Percentiles rank a stretch among this genome's conserved stretches.
Evolutionary conservation across 2,329 filamentous ascomycete genomes (phyloP).

Genomic region (Xylariaceae sp.): DNA sequence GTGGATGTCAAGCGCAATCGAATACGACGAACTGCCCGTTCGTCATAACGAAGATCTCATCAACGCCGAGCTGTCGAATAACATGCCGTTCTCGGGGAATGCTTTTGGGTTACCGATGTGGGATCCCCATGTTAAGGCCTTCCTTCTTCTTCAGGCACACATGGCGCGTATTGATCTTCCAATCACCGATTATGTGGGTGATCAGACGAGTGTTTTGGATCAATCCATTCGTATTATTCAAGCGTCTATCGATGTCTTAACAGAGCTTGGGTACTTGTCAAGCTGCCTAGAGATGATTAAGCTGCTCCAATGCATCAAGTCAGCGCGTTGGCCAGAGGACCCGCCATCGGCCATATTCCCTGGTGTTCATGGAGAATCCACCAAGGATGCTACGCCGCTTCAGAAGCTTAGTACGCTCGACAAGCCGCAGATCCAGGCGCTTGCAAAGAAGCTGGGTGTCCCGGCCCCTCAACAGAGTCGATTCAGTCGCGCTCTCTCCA

Average conservation of each 20-base stretch:
- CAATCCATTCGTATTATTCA: constrained; percentile 97
- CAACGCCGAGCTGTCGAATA: constrained; percentile 82
- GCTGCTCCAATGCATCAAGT: constrained; percentile 88
- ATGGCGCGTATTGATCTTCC: constrained; percentile 91
- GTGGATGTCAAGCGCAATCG: constrained; percentile 90
- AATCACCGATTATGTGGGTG: constrained; percentile 94
- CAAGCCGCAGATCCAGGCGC: constrained; percentile 30
- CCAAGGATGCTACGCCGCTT: constrained; percentile 37
- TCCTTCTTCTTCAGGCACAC: constrained; percentile 88
- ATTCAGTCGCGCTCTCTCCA: constrained; percentile 56
- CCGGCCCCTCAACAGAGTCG: constrained; percentile 40
- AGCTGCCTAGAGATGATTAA: constrained; percentile 78
- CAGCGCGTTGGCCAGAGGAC: constrained; percentile 84
- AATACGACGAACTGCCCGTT: constrained; percentile 96
- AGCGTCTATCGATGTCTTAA: constrained; percentile 87
- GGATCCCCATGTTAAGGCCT: constrained; percentile 97
- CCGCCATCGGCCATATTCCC: constrained; percentile 75
- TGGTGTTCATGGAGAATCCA: constrained; percentile 52
- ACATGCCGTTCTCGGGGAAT: constrained; percentile 61
- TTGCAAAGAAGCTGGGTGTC: constrained; percentile 51
- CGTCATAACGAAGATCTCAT: constrained; percentile 98
- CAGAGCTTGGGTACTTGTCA: constrained; percentile 78
- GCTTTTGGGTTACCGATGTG: constrained; percentile 80
- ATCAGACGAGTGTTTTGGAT: constrained; percentile 84
- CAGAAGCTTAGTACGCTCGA: constrained; percentile 35